These are phyloP conservation scores for Ceratocystis destructans DNA, from an alignment of 2,329 filamentous ascomycete genomes.

Conservation along the genomic window DNA sequence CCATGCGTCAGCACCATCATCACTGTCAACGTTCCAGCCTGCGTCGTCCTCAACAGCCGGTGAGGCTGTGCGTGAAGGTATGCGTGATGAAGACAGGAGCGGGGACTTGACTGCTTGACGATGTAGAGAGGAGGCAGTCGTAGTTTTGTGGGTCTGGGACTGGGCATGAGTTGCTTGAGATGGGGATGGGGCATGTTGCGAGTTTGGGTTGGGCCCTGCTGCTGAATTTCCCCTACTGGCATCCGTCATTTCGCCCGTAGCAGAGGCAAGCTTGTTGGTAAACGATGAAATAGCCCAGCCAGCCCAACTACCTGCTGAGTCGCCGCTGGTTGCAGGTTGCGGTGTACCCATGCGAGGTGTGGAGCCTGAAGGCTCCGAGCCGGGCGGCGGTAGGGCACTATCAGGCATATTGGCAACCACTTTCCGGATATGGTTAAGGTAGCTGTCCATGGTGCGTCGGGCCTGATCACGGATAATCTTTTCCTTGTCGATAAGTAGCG, in stretches of 20 bases:
- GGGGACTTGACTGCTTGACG: slow-evolving; percentile 45
- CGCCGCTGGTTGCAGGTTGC: slow-evolving; percentile 33
- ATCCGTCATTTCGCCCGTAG: slow-evolving; percentile 71
- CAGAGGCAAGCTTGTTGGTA: slow-evolving; percentile 79
- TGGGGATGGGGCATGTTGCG: slow-evolving; percentile 31
- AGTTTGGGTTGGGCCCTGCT: slow-evolving; percentile 16
- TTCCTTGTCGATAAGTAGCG: slow-evolving; percentile 82
- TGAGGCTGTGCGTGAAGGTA: slow-evolving; percentile 26
- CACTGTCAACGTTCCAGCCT: slow-evolving; percentile 26
- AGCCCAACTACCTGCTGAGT: slow-evolving; percentile 56
- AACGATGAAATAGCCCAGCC: slow-evolving; percentile 98
- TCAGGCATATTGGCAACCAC: slow-evolving; percentile 67
- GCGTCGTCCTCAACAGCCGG: slow-evolving; percentile 37
- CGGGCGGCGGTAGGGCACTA: slow-evolving; percentile 55
- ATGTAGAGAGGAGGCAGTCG: slow-evolving; percentile 46
- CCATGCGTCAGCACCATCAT: slow-evolving; percentile 58
- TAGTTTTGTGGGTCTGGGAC: slow-evolving; percentile 28
- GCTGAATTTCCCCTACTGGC: slow-evolving; percentile 28
- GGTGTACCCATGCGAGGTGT: slow-evolving; percentile 69
- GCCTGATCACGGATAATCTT: slow-evolving; percentile 88
- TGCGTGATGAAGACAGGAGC: slow-evolving; percentile 33
- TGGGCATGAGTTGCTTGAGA: slow-evolving; percentile 19
- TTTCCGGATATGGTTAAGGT: slow-evolving; percentile 70
- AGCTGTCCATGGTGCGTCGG: slow-evolving; percentile 75
- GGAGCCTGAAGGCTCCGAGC: slow-evolving; percentile 35